Evolutionary conservation across 169 alveolate genomes (phyloP), one percentile per base, ranked within the genome.

Genomic region (Plasmodium blacklocki): DNA sequence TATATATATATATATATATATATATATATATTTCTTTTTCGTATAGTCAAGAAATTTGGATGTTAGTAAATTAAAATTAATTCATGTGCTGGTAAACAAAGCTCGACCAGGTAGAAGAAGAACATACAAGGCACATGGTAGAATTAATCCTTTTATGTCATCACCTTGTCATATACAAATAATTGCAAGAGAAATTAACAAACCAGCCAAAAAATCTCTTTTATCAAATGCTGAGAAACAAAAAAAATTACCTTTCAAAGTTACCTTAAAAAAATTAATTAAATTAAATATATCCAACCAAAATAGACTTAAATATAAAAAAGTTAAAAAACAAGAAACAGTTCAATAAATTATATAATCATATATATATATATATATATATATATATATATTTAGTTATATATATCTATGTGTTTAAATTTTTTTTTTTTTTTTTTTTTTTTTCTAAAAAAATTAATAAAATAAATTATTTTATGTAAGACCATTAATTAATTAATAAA

Each of bases 91-190:
- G 93, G 99, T 98, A 47, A 96, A 98, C 93, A 97, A 98, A 89
- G 99, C 99, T 9, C 97, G 96, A 71, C 95, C 96, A 72, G 99
- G 99, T 47, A 96, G 99, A 95, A 97, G 99, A 94, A 96, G 99
- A 93, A 97, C 99, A 32, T 98, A 96, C 96, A 96, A 99, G 87
- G 99, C 99, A 19, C 99, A 98, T 90, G 99, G 99, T 52, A 97
- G 99, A 91, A 98, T 98, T 94, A 97, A 95, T 70, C 98, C 98
- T 14, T 96, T 90, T 93, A 96, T 96, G 92, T 95, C 97, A 50
- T 95, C 94, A 52, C 98, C 98, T 3, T 96, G 98, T 91, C 98
- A 97, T 91, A 93, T 97, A 72, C 97, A 97, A 92, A 76, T 97
- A 56, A 95, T 97, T 68, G 97, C 97, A 49, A 94, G 92, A 50